A percentile compares a stretch with the other conserved stretches of the same genome.
phyloP scores from a whole-genome alignment of 305 asterid species.

The Solanum chacoense region DNA sequence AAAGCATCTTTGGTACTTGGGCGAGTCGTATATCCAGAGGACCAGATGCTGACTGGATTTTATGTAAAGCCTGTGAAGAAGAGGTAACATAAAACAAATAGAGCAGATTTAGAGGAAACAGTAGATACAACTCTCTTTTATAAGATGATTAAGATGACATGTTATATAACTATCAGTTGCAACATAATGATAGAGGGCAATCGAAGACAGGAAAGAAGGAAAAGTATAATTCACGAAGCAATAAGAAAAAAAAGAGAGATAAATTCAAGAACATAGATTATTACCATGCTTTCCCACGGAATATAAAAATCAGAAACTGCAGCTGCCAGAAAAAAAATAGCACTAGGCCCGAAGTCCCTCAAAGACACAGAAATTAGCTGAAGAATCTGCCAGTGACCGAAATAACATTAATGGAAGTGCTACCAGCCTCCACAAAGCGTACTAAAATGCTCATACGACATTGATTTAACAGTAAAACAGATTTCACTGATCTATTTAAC shows the following conservation, averaged over 20 bases:
- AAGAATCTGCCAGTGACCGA: constrained; percentile 40
- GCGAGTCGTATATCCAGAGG: constrained; percentile 80
- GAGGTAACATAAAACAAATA: background rate
- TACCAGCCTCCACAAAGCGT: background rate
- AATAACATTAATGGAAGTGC: background rate
- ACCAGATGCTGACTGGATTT: constrained; percentile 78
- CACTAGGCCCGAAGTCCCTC: constrained; percentile 45
- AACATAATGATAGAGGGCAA: background rate
- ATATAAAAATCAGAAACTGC: constrained; percentile 94
- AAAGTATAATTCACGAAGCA: background rate
- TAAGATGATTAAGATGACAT: background rate
- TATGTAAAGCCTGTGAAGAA: constrained; percentile 49
- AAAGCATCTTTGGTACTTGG: constrained; percentile 90
- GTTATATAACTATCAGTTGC: background rate
- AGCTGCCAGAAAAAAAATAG: constrained; percentile 85
- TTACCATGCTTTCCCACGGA: constrained; percentile 94
- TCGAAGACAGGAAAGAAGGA: background rate
- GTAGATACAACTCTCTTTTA: background rate
- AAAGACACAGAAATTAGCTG: constrained; percentile 54
- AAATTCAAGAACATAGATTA: background rate
- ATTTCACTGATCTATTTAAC: background rate
- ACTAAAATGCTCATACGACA: background rate
- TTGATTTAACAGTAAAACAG: background rate
- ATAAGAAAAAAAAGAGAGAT: background rate
- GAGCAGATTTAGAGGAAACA: background rate